These are phyloP conservation scores for Neurospora sp. DNA, from an alignment of 495 filamentous ascomycete species.

Conservation along the genomic window DNA sequence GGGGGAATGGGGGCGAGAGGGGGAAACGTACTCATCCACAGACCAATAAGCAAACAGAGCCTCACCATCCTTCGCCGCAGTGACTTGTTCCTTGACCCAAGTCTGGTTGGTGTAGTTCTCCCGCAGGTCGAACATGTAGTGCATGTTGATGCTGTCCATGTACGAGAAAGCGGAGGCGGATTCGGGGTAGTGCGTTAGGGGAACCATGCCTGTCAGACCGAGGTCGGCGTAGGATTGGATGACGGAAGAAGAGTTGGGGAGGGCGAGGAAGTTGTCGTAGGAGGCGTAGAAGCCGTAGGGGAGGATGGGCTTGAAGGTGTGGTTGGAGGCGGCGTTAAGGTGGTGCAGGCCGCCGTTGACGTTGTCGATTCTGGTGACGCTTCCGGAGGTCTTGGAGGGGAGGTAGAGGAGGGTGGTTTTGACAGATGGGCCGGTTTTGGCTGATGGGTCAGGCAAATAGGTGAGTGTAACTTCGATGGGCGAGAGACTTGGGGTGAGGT, in stretches of 20 bases:
- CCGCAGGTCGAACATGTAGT: slow-evolving; percentile 56
- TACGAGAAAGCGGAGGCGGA: slow-evolving; percentile 43
- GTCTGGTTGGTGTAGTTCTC: slow-evolving; percentile 49
- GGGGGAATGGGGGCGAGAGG: too few relatives aligned
- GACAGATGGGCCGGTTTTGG: slow-evolving; percentile 15
- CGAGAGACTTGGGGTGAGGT: slow-evolving; percentile 32
- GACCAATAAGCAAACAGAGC: slow-evolving; percentile 58
- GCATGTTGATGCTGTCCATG: slow-evolving; percentile 48
- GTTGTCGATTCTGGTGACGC: slow-evolving; percentile 53
- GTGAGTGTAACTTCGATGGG: slow-evolving; percentile 35
- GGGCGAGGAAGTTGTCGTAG: slow-evolving; percentile 45
- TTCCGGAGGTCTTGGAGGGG: slow-evolving; percentile 47
- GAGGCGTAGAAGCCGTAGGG: slow-evolving; percentile 57
- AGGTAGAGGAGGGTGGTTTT: slow-evolving; percentile 42
- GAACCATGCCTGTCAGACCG: slow-evolving; percentile 35
- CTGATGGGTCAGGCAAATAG: slow-evolving; percentile 14
- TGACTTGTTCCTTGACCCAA: slow-evolving; percentile 42
- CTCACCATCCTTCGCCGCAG: slow-evolving; percentile 37
- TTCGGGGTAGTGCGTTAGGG: slow-evolving; percentile 26
- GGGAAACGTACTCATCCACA: slow-evolving; percentile 59
- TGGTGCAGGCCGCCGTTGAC: slow-evolving; percentile 44
- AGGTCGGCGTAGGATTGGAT: slow-evolving; percentile 43
- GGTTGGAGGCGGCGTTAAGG: slow-evolving; percentile 26
- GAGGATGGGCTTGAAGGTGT: slow-evolving; percentile 39
- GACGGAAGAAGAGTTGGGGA: slow-evolving; percentile 24